Base-by-base conservation (phyloP, 129 eudicot species). In the Tanacetum coccineum region DNA sequence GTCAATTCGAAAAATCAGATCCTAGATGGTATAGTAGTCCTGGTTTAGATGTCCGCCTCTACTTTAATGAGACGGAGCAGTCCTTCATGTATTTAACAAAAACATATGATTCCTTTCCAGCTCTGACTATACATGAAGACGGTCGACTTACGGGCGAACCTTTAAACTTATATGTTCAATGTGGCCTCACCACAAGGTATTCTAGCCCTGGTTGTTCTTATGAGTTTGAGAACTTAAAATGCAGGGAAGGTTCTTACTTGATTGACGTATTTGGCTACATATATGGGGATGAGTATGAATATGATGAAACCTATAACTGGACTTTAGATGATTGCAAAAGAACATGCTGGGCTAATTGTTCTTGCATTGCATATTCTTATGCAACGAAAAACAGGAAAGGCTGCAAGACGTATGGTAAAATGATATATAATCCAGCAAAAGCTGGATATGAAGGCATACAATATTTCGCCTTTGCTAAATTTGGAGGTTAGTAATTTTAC, bases 291-390 rank as follows among this genome's bases (percentile, higher is more conserved):
- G 80, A 78, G 57, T 22, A 52, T 26, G 72, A 6, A n/a, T 83
- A 64, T 32, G 65, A 61, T 60, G 70, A 74, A 17, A 76, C 68
- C 50, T 13, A 48, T 10, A 83, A 73, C 51, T 13, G 73, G 62
- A 75, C 80, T 32, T 19, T 32, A 4, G 48, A 52, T 64, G 87
- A 82, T 71, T 79, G 84, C 55, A 10, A 57, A 66, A 46, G 64
- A 36, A 72, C 59, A 70, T 82, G 87, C 42, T 44, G 68, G 79
- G 20, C 20, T 10, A 15, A 70, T 18, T 82, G 53, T 48, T 48
- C 53, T 48, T 48, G 15, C 17, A 3, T 1, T 3, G 53, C n/a
- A 2, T 48, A 48, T 48, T 2, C 53, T 48, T 48, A 48, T 4
- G 53, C 53, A 13, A 48, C 1, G 5, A 13, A 48, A 48, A 13